These are phyloP conservation scores for Beauveria caledonica DNA, from an alignment of 2,329 filamentous ascomycete species.

Conservation along the genomic window DNA sequence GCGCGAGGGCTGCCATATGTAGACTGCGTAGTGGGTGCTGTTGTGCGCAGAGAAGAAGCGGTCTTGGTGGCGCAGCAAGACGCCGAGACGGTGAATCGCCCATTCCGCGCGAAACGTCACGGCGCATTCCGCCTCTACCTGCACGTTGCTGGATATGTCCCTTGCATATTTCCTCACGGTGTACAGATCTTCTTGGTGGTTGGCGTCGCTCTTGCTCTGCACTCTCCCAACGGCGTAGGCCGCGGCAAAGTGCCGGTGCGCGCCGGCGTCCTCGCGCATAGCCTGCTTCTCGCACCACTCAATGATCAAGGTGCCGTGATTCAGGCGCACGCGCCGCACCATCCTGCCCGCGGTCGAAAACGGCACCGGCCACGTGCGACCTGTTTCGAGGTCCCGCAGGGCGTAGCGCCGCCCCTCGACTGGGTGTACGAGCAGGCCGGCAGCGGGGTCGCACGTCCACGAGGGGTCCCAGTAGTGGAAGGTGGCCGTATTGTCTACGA, in stretches of 20 bases:
- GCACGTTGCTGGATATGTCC: background rate
- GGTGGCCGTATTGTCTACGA: slow-evolving; percentile 29
- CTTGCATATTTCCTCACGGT: background rate
- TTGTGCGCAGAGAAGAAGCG: slow-evolving; percentile 57
- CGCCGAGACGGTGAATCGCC: slow-evolving; percentile 50
- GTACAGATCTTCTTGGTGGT: background rate
- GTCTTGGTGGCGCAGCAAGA: slow-evolving; percentile 45
- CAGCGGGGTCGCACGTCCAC: slow-evolving; percentile 47
- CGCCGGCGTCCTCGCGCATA: slow-evolving; percentile 27
- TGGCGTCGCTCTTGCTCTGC: background rate
- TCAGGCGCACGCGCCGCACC: slow-evolving; percentile 46
- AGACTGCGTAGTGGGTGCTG: slow-evolving; percentile 50
- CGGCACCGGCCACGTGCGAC: slow-evolving; percentile 36
- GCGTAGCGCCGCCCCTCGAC: slow-evolving; percentile 27
- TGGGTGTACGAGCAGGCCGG: slow-evolving; percentile 48
- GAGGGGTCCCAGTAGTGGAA: slow-evolving; percentile 39
- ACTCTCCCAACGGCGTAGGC: slow-evolving; percentile 41
- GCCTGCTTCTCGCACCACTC: slow-evolving; percentile 51
- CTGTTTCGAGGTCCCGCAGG: slow-evolving; percentile 42
- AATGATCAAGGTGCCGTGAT: slow-evolving; percentile 47
- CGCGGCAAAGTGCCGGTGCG: slow-evolving; percentile 52
- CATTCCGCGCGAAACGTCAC: slow-evolving; percentile 49
- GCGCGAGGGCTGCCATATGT: slow-evolving; percentile 52
- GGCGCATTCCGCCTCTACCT: slow-evolving; percentile 23
- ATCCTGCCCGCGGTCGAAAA: slow-evolving; percentile 42